Evolutionary conservation across 345 rosid species (phyloP).

Genomic region (Litchi chinensis): DNA sequence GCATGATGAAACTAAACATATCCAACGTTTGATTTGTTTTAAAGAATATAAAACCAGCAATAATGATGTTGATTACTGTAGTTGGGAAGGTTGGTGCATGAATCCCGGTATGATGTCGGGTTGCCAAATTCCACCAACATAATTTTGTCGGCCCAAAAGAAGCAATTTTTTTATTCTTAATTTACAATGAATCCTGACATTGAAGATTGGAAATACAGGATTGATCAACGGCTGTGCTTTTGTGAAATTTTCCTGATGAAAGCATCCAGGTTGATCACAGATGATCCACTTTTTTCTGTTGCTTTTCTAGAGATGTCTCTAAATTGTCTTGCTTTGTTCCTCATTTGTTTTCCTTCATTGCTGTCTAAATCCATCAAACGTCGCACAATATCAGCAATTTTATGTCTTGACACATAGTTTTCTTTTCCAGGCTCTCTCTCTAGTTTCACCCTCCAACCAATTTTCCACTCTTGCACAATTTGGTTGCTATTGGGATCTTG

Average conservation of each 20-base stretch:
- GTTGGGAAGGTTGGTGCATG: too few species aligned
- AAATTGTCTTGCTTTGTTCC: conserved; percentile 14
- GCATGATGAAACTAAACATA: too few species aligned
- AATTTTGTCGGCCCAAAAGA: too few species aligned
- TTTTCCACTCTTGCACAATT: conserved; percentile 27
- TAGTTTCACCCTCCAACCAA: conserved; percentile 22
- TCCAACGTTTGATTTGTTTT: too few species aligned
- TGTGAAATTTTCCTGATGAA: conserved; percentile 19
- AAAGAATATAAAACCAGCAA: too few species aligned
- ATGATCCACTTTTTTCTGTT: conserved; percentile 17
- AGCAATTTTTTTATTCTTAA: too few species aligned
- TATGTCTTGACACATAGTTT: conserved; percentile 7
- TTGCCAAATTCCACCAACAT: too few species aligned
- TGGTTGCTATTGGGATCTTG: conserved; percentile 27
- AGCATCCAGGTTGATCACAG: conserved; percentile 14
- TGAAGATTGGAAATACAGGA: background rate
- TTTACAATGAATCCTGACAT: background rate
- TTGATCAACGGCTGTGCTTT: background rate
- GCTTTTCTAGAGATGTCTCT: conserved; percentile 9
- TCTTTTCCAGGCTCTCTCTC: background rate
- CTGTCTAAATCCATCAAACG: conserved; percentile 11
- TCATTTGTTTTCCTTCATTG: conserved; percentile 20
- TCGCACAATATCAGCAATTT: conserved; percentile 14
- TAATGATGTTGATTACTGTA: too few species aligned
- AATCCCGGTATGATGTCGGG: too few species aligned